Base-by-base conservation (phyloP, 306 rosid species). In the Prunus davidiana region DNA sequence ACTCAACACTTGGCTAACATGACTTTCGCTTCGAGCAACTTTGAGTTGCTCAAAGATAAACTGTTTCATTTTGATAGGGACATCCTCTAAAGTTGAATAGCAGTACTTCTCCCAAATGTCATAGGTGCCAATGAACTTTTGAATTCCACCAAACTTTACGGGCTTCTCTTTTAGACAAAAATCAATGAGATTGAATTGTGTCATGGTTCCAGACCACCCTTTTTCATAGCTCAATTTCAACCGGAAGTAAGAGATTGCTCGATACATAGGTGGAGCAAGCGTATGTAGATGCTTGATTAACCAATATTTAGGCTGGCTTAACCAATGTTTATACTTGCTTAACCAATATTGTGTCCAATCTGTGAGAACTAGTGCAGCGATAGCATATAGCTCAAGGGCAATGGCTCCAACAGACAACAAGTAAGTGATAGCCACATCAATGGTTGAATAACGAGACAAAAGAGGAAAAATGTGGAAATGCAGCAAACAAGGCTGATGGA, bases 171-270 rank as follows among this genome's bases (percentile, higher is more conserved):
- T 84, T 52, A 84, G 47, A 82, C 89, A 89, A 78, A 84, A 89
- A 56, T 69, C 75, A 19, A 91, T 66, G 82, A 91, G 73, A 83
- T 87, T 89, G 86, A 89, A 89, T 56, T 91, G 90, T 7, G 86
- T 78, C 79, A 91, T 27, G 19, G 87, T 79, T n/a, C 84, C 75
- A 6, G 97, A 87, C 92, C 93, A 91, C 72, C 89, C 89, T 43
- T 82, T 91, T 90, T 89, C 55, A 28, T 25, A 38, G 77, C 83
- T 32, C n/a, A 34, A 64, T 8, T 19, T 64, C 34, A 25, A 64
- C 18, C 49, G 6, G 18, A 14, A 51, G 56, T 16, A 16, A 34
- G 51, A 34, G 51, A 38, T 65, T 65, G 69, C 51, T 41, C 2
- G 52, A 24, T 67, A 32, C 1, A 32, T 32, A 32, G 34, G 34